Conservation (phyloP, 2,329 filamentous ascomycete species). For the Alternaria brassicae region DNA sequence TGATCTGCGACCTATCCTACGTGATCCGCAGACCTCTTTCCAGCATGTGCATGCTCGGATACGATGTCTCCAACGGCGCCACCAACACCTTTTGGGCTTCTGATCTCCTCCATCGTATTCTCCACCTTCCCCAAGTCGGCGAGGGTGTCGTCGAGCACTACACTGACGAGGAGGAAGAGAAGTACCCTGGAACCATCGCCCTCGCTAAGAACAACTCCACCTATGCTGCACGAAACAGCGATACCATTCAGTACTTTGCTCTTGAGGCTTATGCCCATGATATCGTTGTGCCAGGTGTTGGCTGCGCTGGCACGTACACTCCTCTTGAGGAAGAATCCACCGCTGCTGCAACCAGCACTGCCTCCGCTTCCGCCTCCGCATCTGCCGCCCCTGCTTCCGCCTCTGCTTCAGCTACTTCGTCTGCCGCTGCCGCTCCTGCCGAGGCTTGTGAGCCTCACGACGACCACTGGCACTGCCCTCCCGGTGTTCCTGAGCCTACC, state of each 20-base stretch:
- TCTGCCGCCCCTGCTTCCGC: slow-evolving; percentile 9
- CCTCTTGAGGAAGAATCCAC: slow-evolving; percentile 11
- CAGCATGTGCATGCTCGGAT: slow-evolving; percentile 68
- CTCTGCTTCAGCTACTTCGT: slow-evolving; percentile 3
- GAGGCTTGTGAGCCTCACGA: slow-evolving; percentile 31
- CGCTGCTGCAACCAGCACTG: slow-evolving; percentile 11
- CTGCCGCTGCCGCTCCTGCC: slow-evolving; percentile 9
- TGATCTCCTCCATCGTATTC: slow-evolving; percentile 71
- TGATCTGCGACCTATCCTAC: slow-evolving; percentile 72
- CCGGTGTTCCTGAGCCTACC: slow-evolving; percentile 34
- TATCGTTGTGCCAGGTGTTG: slow-evolving; percentile 67
- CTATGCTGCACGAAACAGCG: slow-evolving; percentile 63
- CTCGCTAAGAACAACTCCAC: slow-evolving; percentile 61
- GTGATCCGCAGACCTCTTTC: slow-evolving; percentile 63
- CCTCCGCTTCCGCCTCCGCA: slow-evolving; percentile 5
- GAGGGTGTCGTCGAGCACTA: slow-evolving; percentile 69
- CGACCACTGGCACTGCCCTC: slow-evolving; percentile 38
- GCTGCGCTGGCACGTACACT: slow-evolving; percentile 61
- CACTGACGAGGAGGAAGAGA: slow-evolving; percentile 64
- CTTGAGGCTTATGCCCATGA: slow-evolving; percentile 72
- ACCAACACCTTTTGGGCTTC: slow-evolving; percentile 70
- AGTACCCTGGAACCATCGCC: slow-evolving; percentile 62
- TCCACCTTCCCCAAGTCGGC: slow-evolving; percentile 67
- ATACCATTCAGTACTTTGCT: slow-evolving; percentile 72
- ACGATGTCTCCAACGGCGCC: slow-evolving; percentile 63